These are phyloP conservation scores for Phialemonium atrogriseum DNA, from an alignment of 2,329 filamentous ascomycete species.

Conservation along the genomic window DNA sequence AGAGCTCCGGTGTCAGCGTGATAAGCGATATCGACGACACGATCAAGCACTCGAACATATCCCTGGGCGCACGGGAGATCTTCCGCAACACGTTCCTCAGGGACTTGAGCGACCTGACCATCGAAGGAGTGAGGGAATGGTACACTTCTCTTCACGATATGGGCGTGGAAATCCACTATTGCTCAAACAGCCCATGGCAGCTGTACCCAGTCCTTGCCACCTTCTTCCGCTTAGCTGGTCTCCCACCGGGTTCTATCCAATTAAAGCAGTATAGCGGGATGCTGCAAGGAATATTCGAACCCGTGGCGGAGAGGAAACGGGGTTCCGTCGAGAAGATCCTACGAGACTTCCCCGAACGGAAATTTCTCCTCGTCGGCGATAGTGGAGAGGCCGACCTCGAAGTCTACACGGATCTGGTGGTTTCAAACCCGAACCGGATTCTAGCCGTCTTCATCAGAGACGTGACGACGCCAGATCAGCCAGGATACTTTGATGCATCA, in stretches of 20 bases:
- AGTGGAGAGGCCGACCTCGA: conserved; percentile 96
- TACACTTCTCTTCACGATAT: conserved; percentile 69
- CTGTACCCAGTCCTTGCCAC: conserved; percentile 81
- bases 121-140: conserved; percentile 87
- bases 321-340: conserved; percentile 78
- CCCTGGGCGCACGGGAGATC: conserved; percentile 80
- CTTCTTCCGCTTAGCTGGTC: conserved; percentile 71
- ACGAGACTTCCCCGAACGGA: conserved; percentile 79
- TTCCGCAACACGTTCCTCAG: conserved; percentile 94
- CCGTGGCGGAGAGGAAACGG: conserved; percentile 90
- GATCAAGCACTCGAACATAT: conserved; percentile 90
- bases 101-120: conserved; percentile 69
- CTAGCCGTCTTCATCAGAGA: conserved; percentile 90
- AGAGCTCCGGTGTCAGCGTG: conserved; percentile 73
- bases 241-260: conserved; percentile 86
- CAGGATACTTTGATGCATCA: conserved; percentile 68
- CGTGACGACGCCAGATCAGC: conserved; percentile 70
- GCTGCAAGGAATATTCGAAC: conserved; percentile 96
- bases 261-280: conserved; percentile 95
- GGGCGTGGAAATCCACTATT: conserved; percentile 89
- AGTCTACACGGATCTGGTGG: conserved; percentile 88
- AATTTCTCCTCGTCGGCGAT: conserved; percentile 87
- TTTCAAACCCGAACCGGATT: conserved; percentile 75
- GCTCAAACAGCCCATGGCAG: conserved; percentile 99
- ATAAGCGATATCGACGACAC: conserved; percentile 99